Evolutionary conservation across 306 rosid genomes (phyloP).

Genomic region (Macrotyloma uniflorum): DNA sequence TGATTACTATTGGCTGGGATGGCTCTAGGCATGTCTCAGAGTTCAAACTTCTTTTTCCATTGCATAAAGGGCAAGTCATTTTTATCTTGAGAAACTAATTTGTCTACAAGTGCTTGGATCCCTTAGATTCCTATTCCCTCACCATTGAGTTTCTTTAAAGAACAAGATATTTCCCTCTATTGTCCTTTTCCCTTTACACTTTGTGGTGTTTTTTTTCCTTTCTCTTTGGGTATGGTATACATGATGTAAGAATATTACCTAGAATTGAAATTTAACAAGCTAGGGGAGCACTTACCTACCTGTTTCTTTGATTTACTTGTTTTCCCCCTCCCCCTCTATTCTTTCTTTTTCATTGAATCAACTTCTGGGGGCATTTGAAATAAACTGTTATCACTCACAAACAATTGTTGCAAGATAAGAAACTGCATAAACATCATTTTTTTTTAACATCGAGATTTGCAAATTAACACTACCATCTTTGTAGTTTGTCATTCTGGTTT

Average conservation of each 20-base stretch:
- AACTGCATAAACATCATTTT: neutral
- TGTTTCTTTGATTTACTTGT: constrained; percentile 1
- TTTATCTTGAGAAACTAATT: constrained; percentile 52
- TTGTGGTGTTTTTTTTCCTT: constrained; percentile 35
- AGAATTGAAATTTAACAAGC: neutral
- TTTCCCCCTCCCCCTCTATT: neutral
- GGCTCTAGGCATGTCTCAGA: constrained; percentile 44
- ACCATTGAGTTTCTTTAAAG: constrained; percentile 38
- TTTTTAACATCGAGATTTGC: neutral
- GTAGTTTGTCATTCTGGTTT: neutral
- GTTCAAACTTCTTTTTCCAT: constrained; percentile 40
- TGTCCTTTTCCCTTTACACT: constrained; percentile 47
- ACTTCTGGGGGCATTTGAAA: constrained; percentile 10
- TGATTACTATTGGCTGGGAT: constrained; percentile 37
- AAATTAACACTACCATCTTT: neutral
- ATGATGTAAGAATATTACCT: constrained; percentile 36
- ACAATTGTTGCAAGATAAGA: constrained; percentile 3
- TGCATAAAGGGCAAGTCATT: constrained; percentile 47
- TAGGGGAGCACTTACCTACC: constrained; percentile 16
- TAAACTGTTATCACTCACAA: neutral
- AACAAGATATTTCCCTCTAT: constrained; percentile 38
- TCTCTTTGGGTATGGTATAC: constrained; percentile 24
- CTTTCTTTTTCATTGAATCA: neutral
- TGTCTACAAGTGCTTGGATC: constrained; percentile 60
- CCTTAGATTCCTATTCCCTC: constrained; percentile 57